These are phyloP conservation scores for Aspergillus eucalypticola DNA, from an alignment of 2,329 filamentous ascomycete genomes.

Conservation along the genomic window DNA sequence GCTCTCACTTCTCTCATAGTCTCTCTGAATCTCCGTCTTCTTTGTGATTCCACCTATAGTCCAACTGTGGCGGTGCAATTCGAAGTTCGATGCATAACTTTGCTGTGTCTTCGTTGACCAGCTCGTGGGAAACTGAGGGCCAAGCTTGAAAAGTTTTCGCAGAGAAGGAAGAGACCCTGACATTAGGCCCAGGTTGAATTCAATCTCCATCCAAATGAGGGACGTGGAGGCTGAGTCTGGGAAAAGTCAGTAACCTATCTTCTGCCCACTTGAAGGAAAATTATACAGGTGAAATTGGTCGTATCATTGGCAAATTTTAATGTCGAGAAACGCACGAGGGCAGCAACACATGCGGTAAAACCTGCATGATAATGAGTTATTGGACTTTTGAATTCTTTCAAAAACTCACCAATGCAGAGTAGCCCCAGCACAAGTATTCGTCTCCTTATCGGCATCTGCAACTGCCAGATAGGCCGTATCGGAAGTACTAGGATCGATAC, in stretches of 20 bases:
- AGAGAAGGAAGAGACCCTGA: conserved; percentile 9
- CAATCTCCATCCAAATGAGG: conserved; percentile 14
- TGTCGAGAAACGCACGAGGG: conserved; percentile 8
- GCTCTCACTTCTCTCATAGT: background rate
- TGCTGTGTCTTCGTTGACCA: background rate
- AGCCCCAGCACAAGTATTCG: conserved; percentile 6
- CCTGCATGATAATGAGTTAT: background rate
- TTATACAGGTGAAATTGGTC: conserved; percentile 8
- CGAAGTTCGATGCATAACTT: background rate
- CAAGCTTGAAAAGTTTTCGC: conserved; percentile 1
- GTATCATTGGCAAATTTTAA: conserved; percentile 7
- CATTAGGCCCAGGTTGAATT: conserved; percentile 14
- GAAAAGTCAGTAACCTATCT: no score
- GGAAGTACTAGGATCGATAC: conserved; percentile 6
- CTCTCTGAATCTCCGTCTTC: conserved; percentile 9
- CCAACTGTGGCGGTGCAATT: background rate
- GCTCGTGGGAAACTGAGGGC: background rate
- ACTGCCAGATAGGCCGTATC: conserved; percentile 8
- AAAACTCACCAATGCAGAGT: conserved; percentile 1
- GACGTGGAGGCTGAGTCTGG: conserved; percentile 10
- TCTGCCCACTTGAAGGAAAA: no score
- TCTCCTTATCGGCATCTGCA: conserved; percentile 9
- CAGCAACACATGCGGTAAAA: conserved; percentile 10
- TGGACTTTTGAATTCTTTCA: background rate
- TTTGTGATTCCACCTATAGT: conserved; percentile 6